Evolutionary conservation across 2,329 filamentous ascomycete genomes (phyloP).

Genomic region (Talaromyces sp.): DNA sequence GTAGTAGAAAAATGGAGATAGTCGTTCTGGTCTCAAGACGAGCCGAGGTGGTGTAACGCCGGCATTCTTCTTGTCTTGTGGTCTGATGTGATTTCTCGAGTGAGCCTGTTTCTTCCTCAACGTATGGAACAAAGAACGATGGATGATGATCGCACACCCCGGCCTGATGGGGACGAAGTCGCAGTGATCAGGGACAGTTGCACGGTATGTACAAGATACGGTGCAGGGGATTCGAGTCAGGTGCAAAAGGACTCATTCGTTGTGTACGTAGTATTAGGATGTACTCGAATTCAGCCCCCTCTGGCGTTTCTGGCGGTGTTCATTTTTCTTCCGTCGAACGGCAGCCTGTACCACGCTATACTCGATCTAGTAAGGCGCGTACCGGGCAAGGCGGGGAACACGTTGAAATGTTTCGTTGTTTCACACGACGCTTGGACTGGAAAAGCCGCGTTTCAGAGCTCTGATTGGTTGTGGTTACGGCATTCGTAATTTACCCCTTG

Average conservation of each 20-base stretch:
- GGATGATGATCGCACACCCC: background rate
- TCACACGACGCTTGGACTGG: background rate
- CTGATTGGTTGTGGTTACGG: background rate
- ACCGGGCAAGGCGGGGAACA: background rate
- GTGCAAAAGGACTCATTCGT: too few relatives aligned
- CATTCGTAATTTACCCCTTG: constrained; percentile 2
- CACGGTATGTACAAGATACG: background rate
- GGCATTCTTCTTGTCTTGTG: constrained; percentile 1
- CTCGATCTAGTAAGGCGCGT: background rate
- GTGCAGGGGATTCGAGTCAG: background rate
- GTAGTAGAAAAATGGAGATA: background rate
- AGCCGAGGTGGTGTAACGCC: background rate
- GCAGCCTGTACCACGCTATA: background rate
- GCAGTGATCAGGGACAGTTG: background rate
- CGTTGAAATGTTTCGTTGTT: background rate
- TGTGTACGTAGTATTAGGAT: too few relatives aligned
- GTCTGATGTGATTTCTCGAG: background rate
- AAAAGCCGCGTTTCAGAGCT: background rate
- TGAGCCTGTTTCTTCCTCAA: background rate
- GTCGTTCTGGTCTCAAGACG: constrained; percentile 3
- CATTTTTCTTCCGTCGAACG: background rate
- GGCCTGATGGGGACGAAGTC: too few relatives aligned
- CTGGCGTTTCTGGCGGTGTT: background rate
- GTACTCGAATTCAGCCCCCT: background rate
- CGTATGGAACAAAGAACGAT: background rate